Evolutionary conservation across 108 stramenopile genomes (phyloP).

Genomic region (Skeletonema marinoi): DNA sequence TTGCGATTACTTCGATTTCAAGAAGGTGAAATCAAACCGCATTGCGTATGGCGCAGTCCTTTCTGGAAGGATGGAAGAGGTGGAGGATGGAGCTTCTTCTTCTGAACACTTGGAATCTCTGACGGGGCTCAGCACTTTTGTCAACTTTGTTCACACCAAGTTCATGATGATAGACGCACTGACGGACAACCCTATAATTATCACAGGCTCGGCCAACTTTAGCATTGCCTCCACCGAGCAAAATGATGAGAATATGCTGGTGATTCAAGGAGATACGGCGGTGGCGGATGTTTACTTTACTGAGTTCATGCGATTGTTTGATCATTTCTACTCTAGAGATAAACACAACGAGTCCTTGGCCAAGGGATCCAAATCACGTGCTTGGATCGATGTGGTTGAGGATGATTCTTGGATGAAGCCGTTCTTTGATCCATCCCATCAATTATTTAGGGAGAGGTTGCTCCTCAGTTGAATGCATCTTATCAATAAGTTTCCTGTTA

Average conservation of each 20-base stretch:
- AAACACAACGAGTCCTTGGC: background rate
- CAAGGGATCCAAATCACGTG: background rate
- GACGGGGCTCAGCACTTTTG: conserved; percentile 39
- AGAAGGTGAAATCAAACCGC: conserved; percentile 16
- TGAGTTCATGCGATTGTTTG: conserved; percentile 42
- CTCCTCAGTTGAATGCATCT: conserved; percentile 14
- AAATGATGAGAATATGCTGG: conserved; percentile 49
- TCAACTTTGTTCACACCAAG: conserved; percentile 42
- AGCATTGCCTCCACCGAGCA: conserved; percentile 28
- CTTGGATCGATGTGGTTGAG: conserved; percentile 22
- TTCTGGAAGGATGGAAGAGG: conserved; percentile 3
- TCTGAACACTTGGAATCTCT: background rate
- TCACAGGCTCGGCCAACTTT: conserved; percentile 47
- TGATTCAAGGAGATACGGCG: conserved; percentile 28
- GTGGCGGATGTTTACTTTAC: conserved; percentile 50
- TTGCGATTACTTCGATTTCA: conserved; percentile 38
- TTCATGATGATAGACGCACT: conserved; percentile 38
- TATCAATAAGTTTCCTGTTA: no score
- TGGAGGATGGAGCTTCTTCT: background rate
- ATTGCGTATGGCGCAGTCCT: conserved; percentile 35
- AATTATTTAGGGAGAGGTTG: conserved; percentile 38
- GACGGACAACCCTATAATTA: conserved; percentile 32
- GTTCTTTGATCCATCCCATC: conserved; percentile 40
- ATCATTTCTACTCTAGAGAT: conserved; percentile 46
- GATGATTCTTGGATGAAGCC: conserved; percentile 48